A percentile compares a stretch with the other conserved stretches of the same genome.
phyloP scores from a whole-genome alignment of 2,329 filamentous ascomycete genomes.

The Sporothrix brasiliensis region DNA sequence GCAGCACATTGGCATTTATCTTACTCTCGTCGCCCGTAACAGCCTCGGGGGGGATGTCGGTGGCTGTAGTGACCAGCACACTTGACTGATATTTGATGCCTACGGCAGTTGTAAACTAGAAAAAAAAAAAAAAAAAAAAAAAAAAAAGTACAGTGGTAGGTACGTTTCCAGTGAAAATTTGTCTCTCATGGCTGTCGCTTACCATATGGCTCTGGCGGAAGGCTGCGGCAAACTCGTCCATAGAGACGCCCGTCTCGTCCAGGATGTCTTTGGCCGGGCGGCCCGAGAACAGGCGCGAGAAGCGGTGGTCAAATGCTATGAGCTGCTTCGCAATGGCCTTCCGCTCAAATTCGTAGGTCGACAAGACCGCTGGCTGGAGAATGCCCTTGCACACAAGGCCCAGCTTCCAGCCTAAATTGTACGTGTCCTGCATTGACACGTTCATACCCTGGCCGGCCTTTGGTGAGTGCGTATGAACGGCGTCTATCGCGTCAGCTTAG shows the following conservation, averaged over 20 bases:
- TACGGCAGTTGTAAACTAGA: constrained; percentile 30
- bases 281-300: constrained; percentile 54
- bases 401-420: constrained; percentile 53
- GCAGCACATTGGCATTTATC: not conserved
- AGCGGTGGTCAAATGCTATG: constrained; percentile 58
- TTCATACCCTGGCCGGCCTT: constrained; percentile 66
- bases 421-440: constrained; percentile 60
- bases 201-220: constrained; percentile 29
- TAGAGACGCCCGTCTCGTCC: constrained; percentile 59
- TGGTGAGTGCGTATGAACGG: constrained; percentile 52
- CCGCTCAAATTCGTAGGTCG: constrained; percentile 52
- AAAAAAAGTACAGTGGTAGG: not conserved
- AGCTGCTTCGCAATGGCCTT: constrained; percentile 61
- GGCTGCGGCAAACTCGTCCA: constrained; percentile 53
- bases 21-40: not conserved
- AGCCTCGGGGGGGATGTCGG: not conserved
- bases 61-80: constrained; percentile 21
- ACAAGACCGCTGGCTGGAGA: constrained; percentile 43
- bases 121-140: too few relatives aligned
- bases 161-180: not conserved
- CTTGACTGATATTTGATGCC: constrained; percentile 30
- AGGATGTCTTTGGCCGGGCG: constrained; percentile 57
- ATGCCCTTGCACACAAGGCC: constrained; percentile 44
- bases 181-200: not conserved
- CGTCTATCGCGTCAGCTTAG: constrained; percentile 43